Conservation (phyloP, 768 basidiomycete species). For the Agrocybe praecox region DNA sequence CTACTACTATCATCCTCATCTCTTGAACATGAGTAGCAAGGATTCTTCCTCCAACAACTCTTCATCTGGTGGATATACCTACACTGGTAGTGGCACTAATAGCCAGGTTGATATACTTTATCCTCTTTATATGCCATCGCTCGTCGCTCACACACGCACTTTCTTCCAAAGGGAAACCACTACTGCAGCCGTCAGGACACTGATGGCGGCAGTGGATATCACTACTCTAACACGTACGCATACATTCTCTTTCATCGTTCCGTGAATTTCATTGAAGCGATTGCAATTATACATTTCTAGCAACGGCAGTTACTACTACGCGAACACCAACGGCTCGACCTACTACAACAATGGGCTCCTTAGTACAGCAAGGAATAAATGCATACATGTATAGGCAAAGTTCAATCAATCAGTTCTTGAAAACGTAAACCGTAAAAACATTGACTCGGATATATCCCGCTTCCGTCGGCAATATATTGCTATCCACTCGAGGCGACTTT, state of each 20-base stretch:
- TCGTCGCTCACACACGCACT: neutral
- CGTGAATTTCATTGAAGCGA: constrained; percentile 24
- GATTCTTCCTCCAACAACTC: constrained; percentile 12
- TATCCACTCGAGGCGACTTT: too few species aligned
- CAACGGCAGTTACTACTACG: constrained; percentile 65
- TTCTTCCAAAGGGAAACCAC: constrained; percentile 53
- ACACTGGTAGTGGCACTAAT: constrained; percentile 55
- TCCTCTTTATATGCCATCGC: neutral
- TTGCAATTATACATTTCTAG: constrained; percentile 4
- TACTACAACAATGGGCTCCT: constrained; percentile 54
- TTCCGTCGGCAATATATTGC: too few species aligned
- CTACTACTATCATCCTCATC: constrained; percentile 6
- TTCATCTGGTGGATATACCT: constrained; percentile 36
- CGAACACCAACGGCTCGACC: constrained; percentile 59
- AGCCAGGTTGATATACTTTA: constrained; percentile 15
- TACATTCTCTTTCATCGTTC: neutral
- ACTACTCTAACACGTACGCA: constrained; percentile 61
- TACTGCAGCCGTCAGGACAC: constrained; percentile 57
- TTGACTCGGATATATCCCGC: too few species aligned
- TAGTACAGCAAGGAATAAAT: neutral
- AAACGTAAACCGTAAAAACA: too few species aligned
- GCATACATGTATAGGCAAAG: neutral
- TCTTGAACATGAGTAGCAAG: constrained; percentile 17
- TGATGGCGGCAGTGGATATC: constrained; percentile 47
- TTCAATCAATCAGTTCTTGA: neutral